phyloP scores from a whole-genome alignment of 208 protist species.

The Acanthamoeba sp. region DNA sequence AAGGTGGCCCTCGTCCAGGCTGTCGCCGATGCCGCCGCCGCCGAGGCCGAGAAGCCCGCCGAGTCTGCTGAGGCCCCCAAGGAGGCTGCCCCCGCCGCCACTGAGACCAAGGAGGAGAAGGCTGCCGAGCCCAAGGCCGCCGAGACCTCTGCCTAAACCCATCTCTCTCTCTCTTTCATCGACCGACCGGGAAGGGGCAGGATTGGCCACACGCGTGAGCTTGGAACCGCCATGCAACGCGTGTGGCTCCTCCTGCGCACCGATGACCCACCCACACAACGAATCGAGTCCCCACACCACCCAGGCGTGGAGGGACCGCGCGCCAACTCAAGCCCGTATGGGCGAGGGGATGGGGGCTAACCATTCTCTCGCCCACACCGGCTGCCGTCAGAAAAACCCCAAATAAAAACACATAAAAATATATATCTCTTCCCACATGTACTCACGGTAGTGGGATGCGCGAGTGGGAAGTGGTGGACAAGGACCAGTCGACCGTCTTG shows the following conservation, averaged over 20 bases:
- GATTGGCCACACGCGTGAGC: background rate
- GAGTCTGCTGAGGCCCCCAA: background rate
- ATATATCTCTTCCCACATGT: no score
- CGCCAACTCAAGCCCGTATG: no score
- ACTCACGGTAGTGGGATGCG: no score
- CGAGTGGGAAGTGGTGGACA: no score
- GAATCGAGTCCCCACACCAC: no score
- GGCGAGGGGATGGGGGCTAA: no score
- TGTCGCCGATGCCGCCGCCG: slow-evolving; percentile 31
- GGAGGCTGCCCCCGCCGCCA: background rate
- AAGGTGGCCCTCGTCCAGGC: slow-evolving; percentile 77
- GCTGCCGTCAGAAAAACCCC: no score
- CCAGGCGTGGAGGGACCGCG: no score
- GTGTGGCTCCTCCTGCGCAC: background rate
- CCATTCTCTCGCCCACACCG: no score
- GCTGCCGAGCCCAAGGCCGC: slow-evolving; percentile 28
- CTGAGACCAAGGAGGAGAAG: slow-evolving; percentile 39
- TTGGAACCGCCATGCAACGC: background rate
- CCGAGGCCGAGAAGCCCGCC: slow-evolving; percentile 7
- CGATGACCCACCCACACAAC: no score
- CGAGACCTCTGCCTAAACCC: background rate
- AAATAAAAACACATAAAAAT: no score
- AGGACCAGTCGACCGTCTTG: no score
- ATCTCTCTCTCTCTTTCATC: background rate
- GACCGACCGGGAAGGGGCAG: background rate